Evolutionary conservation across 164 flowering plant genomes (phyloP), one percentile per base, ranked within the genome.

Genomic region (Saururus chinensis): DNA sequence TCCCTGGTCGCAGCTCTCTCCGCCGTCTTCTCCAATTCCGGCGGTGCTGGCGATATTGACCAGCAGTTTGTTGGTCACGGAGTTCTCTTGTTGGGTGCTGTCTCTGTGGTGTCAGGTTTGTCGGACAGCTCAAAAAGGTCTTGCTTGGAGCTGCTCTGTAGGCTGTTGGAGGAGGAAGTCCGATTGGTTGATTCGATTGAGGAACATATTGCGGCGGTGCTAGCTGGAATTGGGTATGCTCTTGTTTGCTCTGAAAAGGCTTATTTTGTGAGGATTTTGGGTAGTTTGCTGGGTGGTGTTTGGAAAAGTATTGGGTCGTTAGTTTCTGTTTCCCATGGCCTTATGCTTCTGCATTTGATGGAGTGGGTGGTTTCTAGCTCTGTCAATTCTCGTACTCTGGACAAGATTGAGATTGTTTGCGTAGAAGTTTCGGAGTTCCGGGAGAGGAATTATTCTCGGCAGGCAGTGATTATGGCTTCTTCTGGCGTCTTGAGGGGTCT

Each of bases 211-310:
- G 77, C 86, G 0, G 78, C 79, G 72, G 78, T 88, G 41, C 81
- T 95, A 71, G 96, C 89, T 1, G 99, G 96, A 53, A 72, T 83
- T 74, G 96, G 97, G 30, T 95, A 91, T 79, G 91, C 89, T 71
- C 68, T 91, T 59, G 73, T 72, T 74, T 80, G 87, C 30, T 75
- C 79, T 26, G 73, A 59, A 26, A 64, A 24, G 62, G 64, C 48
- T 73, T 66, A 76, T 72, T 79, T 76, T 67, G 61, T 63, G 55
- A 77, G 75, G 67, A 57, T 83, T 65, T 73, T 87, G 63, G 71
- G 67, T 71, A 67, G 62, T 60, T 52, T 88, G 67, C 62, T 87
- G 59, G 80, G 77, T 25, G 51, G 84, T 67, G 87, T 87, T 95
- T 73, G 77, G 19, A 76, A 64, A 64, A 74, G 66, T 40, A 80